Evolutionary conservation across 257 asterid genomes (phyloP).

Genomic region (Cynanchum wilfordii): DNA sequence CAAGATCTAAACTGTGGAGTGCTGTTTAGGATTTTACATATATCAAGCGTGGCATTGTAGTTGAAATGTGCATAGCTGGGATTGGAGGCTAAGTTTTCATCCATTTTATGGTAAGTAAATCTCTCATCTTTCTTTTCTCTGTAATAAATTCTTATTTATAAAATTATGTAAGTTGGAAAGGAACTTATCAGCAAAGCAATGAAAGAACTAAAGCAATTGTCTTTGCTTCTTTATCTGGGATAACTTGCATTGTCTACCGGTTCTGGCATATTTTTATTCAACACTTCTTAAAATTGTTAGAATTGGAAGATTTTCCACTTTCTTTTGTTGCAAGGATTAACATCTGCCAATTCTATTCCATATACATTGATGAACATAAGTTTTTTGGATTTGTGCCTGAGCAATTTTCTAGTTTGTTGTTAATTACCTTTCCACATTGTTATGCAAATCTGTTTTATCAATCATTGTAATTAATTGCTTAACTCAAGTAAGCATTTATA

Average conservation of each 20-base stretch:
- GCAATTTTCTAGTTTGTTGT: not conserved
- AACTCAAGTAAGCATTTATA: not conserved
- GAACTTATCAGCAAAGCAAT: not conserved
- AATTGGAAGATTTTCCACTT: not conserved
- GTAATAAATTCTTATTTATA: not conserved
- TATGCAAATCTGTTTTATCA: not conserved
- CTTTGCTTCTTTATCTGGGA: not conserved
- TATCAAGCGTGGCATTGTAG: constrained; percentile 5
- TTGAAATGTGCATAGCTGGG: not conserved
- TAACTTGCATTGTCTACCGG: not conserved
- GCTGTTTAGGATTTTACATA: not conserved
- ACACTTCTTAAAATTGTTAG: not conserved
- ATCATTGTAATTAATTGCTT: not conserved
- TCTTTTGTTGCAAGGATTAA: not conserved
- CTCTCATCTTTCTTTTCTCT: not conserved
- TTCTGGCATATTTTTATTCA: not conserved
- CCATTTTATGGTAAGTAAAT: not conserved
- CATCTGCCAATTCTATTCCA: not conserved
- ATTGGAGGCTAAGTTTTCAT: constrained; percentile 1
- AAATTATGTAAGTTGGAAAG: not conserved
- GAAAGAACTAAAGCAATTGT: not conserved
- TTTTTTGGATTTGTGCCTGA: not conserved
- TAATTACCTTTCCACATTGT: not conserved
- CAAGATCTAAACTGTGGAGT: not conserved
- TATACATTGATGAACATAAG: not conserved